Conservation (phyloP, 495 filamentous ascomycete genomes). For the Podospora sp. region DNA sequence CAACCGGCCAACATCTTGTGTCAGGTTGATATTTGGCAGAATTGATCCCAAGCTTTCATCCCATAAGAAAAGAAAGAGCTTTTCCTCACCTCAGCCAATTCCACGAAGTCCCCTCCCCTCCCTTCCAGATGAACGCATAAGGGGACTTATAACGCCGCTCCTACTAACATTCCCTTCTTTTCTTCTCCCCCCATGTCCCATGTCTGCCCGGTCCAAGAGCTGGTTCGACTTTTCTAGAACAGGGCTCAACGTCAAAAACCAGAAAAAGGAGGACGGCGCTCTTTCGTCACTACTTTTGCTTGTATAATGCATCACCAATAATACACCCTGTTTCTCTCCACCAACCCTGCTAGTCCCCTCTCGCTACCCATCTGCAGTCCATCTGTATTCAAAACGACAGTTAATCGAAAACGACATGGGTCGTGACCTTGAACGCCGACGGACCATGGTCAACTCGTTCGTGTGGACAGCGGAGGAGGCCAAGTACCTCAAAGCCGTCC, state of each 20-base stretch:
- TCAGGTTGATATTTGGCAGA: slow-evolving; percentile 39
- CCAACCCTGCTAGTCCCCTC: background rate
- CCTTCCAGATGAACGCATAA: slow-evolving; percentile 6
- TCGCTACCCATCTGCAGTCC: no score
- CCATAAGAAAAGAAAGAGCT: background rate
- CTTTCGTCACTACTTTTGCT: slow-evolving; percentile 11
- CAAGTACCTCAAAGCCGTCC: slow-evolving; percentile 45
- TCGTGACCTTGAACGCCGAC: background rate
- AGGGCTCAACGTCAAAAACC: background rate
- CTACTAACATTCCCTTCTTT: slow-evolving; percentile 4
- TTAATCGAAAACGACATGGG: background rate
- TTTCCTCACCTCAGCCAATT: background rate
- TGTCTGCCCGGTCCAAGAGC: slow-evolving; percentile 1
- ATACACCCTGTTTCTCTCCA: background rate
- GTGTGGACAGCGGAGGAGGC: slow-evolving; percentile 46
- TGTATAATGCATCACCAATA: background rate
- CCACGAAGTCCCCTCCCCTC: background rate
- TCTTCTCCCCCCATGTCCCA: background rate
- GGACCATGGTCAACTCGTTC: slow-evolving; percentile 36
- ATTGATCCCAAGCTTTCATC: slow-evolving; percentile 19
- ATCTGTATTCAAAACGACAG: no score
- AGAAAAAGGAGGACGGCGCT: background rate
- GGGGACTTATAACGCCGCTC: slow-evolving; percentile 10
- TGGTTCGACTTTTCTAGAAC: background rate
- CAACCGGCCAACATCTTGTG: slow-evolving; percentile 24